Conservation (phyloP, 768 basidiomycete genomes). For the Russula abietina region DNA sequence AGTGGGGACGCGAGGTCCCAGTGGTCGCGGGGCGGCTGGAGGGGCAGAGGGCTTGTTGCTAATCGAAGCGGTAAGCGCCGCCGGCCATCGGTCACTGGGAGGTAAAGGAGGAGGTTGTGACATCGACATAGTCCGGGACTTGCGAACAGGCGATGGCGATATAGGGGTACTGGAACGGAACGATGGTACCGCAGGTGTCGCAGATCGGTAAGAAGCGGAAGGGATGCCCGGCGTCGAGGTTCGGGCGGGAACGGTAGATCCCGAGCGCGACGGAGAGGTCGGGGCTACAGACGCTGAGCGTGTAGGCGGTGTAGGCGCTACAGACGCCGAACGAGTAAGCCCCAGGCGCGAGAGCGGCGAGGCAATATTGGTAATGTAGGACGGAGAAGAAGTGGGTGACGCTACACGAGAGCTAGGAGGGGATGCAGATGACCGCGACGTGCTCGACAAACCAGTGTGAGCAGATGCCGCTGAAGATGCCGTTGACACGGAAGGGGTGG, state of each 20-base stretch:
- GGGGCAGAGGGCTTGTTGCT: constrained; percentile 21
- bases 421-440: constrained; percentile 19
- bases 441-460: constrained; percentile 25
- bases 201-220: constrained; percentile 16
- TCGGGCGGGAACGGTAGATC: constrained; percentile 14
- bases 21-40: constrained; percentile 17
- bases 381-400: constrained; percentile 22
- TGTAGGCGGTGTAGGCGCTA: constrained; percentile 7
- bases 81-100: constrained; percentile 16
- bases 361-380: constrained; percentile 11
- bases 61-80: constrained; percentile 10
- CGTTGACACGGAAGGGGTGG: constrained; percentile 16
- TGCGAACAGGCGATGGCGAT: constrained; percentile 21
- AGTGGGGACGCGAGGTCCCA: constrained; percentile 21
- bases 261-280: constrained; percentile 14
- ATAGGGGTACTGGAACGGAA: constrained; percentile 17
- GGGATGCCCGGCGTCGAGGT: constrained; percentile 18
- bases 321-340: constrained; percentile 17
- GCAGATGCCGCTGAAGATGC: constrained; percentile 17
- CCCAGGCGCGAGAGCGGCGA: constrained; percentile 18
- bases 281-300: constrained; percentile 23
- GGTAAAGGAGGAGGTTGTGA: constrained; percentile 16
- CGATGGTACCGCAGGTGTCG: constrained; percentile 16
- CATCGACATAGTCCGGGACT: constrained; percentile 25
- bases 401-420: constrained; percentile 25